Evolutionary conservation across 495 filamentous ascomycete species (phyloP), one percentile per base, ranked within the genome.

Genomic region (Astrothelium macrocarpum): DNA sequence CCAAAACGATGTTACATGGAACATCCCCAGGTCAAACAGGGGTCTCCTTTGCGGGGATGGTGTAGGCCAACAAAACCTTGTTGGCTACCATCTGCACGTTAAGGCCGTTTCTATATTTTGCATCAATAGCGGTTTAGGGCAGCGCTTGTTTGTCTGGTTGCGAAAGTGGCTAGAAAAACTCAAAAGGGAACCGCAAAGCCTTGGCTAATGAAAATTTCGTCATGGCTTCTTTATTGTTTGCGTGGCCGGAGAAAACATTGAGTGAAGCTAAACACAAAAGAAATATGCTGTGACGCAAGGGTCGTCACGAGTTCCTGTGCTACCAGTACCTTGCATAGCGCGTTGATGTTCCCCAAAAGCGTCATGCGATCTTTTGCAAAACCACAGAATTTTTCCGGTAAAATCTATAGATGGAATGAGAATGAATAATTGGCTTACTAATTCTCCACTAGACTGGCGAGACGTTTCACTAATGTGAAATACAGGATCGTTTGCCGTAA

Each of bases 321-420:
- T 56, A 20, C 49, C n/a, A 56, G 49, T 56, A 56, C 49, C 49
- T 56, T 56, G 49, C 49, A 56, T 56, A 25, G 49, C 9, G 49
- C 49, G 25, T 56, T 56, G 49, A 56, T 3, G 49, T 25, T 56
- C 20, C 25, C 23, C 49, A 29, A 29, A 29, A 20, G 23, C 49
- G 25, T 56, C 43, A 49, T 49, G 43, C 43, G 25, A 29, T 56
- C 49, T 56, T 56, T 11, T 29, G 49, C 49, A 26, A 28, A 3
- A 56, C 20, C 49, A 56, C 16, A n/a, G 20, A 29, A 29, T 4
- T 56, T 25, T 16, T 56, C 49, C 2, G n/a, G 11, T 3, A 49
- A 49, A 18, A 9, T 18, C 11, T 18, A 20, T 4, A 20, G 10
- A 49, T 18, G n/a, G 3, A 4, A 18, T 18, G 18, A 20, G 3